A percentile compares a stretch with the other conserved stretches of the same genome.
phyloP scores from a whole-genome alignment of 2,329 filamentous ascomycete species.

The Fragosphaeria purpurea region DNA sequence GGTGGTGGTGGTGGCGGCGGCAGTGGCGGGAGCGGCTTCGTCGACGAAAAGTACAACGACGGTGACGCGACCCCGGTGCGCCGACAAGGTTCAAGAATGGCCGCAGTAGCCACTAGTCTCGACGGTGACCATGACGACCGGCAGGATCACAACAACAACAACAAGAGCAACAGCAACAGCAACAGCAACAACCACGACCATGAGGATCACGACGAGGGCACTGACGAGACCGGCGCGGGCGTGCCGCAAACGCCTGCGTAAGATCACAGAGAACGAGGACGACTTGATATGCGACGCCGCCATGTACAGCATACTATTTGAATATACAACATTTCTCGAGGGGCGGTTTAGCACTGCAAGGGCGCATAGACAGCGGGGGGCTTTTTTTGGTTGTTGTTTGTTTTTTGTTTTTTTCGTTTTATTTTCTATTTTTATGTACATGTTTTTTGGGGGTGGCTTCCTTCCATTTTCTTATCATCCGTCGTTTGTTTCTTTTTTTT shows the following conservation, averaged over 20 bases:
- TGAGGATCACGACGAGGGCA: neutral
- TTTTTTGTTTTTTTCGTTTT: neutral
- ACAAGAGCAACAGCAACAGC: neutral
- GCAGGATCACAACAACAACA: neutral
- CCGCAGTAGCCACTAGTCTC: neutral
- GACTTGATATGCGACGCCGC: neutral
- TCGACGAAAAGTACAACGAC: neutral
- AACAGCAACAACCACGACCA: neutral
- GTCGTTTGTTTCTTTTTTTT: neutral
- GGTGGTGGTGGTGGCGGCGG: neutral
- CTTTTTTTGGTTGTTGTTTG: neutral
- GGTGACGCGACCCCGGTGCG: conserved; percentile 5
- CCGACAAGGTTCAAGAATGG: conserved; percentile 1
- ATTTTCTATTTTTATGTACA: neutral
- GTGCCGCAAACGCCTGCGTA: conserved; percentile 6
- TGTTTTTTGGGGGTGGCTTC: neutral
- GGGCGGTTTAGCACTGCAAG: neutral
- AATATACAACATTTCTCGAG: too few relatives aligned
- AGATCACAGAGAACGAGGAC: conserved; percentile 1
- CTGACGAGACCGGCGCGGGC: conserved; percentile 8
- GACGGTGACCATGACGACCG: neutral
- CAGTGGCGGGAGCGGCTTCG: too few relatives aligned
- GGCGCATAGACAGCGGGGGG: neutral
- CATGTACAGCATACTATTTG: too few relatives aligned
- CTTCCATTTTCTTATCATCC: too few relatives aligned